phyloP scores from a whole-genome alignment of 306 rosid genomes.

The Begonia fuchsioides region DNA sequence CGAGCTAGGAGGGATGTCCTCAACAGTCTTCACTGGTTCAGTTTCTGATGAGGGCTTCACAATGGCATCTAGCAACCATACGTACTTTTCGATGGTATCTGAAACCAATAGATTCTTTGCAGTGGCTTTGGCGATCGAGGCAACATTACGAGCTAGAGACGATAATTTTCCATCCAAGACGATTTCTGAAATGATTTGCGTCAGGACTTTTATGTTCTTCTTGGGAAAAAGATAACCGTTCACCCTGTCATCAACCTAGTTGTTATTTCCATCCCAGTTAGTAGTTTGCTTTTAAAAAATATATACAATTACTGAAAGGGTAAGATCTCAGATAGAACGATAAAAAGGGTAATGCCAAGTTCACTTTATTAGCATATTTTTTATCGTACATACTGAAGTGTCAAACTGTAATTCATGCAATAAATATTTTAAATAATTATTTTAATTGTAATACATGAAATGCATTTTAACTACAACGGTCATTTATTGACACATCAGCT shows the following conservation, averaged over 20 bases:
- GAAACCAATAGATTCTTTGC: slow-evolving; percentile 58
- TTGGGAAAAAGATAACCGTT: slow-evolving; percentile 76
- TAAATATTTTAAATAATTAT: too few species aligned
- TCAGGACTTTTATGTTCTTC: slow-evolving; percentile 40
- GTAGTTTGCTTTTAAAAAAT: slow-evolving; percentile 12
- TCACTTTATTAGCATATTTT: too few species aligned
- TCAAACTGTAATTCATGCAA: too few species aligned
- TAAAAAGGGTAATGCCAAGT: too few species aligned
- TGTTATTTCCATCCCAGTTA: slow-evolving; percentile 24
- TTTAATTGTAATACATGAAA: too few species aligned
- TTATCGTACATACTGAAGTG: too few species aligned
- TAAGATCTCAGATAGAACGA: neutral
- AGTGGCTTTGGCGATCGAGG: slow-evolving; percentile 51
- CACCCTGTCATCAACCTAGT: slow-evolving; percentile 82
- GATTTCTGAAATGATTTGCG: slow-evolving; percentile 48
- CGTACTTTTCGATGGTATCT: slow-evolving; percentile 66
- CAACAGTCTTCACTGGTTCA: slow-evolving; percentile 40
- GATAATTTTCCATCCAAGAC: slow-evolving; percentile 55
- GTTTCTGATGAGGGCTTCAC: slow-evolving; percentile 76
- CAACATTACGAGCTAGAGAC: slow-evolving; percentile 56
- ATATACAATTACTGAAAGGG: slow-evolving; percentile 5
- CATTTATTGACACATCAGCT: too few species aligned
- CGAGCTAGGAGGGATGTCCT: slow-evolving; percentile 38
- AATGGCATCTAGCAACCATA: slow-evolving; percentile 49
- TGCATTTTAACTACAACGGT: too few species aligned